Conservation (phyloP, 2,329 filamentous ascomycete genomes). For the Monosporascus sp. region DNA sequence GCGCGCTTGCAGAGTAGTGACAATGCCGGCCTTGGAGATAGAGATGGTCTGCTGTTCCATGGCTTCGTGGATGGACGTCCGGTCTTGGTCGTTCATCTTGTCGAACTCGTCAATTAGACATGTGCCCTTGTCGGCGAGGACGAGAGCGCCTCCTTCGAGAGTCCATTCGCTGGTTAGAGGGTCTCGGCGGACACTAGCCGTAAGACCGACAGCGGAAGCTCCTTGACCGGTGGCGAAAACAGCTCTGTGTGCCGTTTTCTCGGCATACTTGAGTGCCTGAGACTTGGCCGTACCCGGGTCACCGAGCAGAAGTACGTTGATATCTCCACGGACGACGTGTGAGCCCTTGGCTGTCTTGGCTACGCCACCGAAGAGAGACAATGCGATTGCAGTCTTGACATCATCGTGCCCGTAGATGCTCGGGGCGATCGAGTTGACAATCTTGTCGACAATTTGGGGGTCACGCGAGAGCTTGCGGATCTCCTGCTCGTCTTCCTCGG, state of each 20-base stretch:
- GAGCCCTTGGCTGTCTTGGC: slow-evolving; percentile 85
- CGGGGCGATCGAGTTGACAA: slow-evolving; percentile 88
- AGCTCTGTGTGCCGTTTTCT: slow-evolving; percentile 93
- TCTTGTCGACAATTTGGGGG: slow-evolving; percentile 85
- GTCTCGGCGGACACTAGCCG: slow-evolving; percentile 90
- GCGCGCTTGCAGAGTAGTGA: slow-evolving; percentile 91
- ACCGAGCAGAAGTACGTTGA: slow-evolving; percentile 93
- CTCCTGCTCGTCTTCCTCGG: slow-evolving; percentile 87
- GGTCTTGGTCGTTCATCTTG: slow-evolving; percentile 99
- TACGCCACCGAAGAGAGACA: slow-evolving; percentile 92
- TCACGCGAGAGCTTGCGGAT: slow-evolving; percentile 87
- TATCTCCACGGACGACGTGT: slow-evolving; percentile 90
- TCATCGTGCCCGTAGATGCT: slow-evolving; percentile 97
- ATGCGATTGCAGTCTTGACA: slow-evolving; percentile 92
- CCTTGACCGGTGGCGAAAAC: slow-evolving; percentile 98
- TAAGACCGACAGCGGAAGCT: slow-evolving; percentile 94
- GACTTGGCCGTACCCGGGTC: slow-evolving; percentile 98
- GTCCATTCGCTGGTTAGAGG: slow-evolving; percentile 97
- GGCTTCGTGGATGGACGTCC: slow-evolving; percentile 97
- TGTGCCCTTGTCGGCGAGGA: slow-evolving; percentile 89
- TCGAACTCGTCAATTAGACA: slow-evolving; percentile 99
- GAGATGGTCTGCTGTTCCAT: slow-evolving; percentile 99
- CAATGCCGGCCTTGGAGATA: slow-evolving; percentile 97
- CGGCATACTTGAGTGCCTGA: slow-evolving; percentile 93
- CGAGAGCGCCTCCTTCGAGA: slow-evolving; percentile 88